Conservation (phyloP, 148 eudicot genomes). For the Vaccinium myrtillus region DNA sequence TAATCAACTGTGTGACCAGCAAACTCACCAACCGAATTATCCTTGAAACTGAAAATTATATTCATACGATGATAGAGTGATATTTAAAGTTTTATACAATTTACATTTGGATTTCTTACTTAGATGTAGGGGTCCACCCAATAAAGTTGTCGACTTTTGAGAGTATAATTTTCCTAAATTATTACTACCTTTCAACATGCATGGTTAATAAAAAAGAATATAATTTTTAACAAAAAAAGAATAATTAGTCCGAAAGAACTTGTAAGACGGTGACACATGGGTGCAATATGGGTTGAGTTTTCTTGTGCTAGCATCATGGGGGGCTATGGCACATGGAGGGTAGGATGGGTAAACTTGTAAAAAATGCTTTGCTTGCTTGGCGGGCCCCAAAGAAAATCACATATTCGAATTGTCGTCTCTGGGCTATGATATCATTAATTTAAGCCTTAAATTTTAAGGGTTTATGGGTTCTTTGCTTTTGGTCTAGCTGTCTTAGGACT, state of each 20-base stretch:
- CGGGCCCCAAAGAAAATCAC: constrained; percentile 13
- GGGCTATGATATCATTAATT: no score
- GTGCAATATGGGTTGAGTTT: background rate
- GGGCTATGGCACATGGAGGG: constrained; percentile 33
- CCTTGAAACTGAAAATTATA: background rate
- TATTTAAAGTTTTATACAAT: background rate
- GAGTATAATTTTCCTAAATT: no score
- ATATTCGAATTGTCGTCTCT: constrained; percentile 7
- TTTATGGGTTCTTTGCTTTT: constrained; percentile 2
- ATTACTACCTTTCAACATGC: no score
- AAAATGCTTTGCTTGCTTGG: constrained; percentile 32
- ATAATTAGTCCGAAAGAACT: background rate
- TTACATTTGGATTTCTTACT: background rate
- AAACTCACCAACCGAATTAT: no score
- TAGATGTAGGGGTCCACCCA: background rate
- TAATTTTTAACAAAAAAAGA: no score
- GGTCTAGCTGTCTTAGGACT: constrained; percentile 15
- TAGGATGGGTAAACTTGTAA: background rate
- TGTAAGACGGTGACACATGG: constrained; percentile 25
- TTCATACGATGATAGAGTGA: background rate
- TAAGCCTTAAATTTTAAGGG: no score
- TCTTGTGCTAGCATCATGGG: constrained; percentile 25
- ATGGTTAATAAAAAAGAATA: no score
- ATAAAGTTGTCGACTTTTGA: background rate
- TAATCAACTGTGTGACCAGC: no score